Evolutionary conservation across 352 stramenopile genomes (phyloP), one percentile per base, ranked within the genome.

Genomic region (Pythium folliculosum): DNA sequence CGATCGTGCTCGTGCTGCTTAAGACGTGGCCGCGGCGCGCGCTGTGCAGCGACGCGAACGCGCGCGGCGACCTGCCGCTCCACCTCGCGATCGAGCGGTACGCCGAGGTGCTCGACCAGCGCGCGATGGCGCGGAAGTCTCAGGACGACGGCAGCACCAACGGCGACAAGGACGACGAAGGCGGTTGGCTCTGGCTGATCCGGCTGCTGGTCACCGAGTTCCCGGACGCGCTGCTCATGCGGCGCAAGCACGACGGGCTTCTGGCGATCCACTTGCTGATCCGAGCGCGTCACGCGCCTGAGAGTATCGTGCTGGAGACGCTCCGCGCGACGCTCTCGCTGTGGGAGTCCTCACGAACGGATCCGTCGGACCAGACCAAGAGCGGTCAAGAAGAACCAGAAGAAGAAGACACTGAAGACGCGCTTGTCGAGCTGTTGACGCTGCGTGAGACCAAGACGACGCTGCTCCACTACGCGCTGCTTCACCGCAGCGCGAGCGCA

Each of bases 391-490:
- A 47, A 21, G 6, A n/a, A 43, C 37, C 14, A 12, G 14, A 43
- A 17, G 37, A 43, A 17, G 37, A 43, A 12, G 37, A 43, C 4
- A 43, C 4, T 12, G 37, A 32, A 14, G 13, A 60, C 17, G 40
- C 48, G 1, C 51, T 63, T 2, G 4, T 51, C 8, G 17, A 27
- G 9, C 22, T 40, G 32, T 19, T 63, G 8, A 54, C 21, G 22
- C 76, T 89, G 30, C 10, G 32, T 16, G 66, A 50, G 2, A 87
- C 74, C 9, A 59, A 64, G 17, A 86, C 73, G 22, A 88, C 84
- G 8, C 65, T 90, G 16, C 59, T 92, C 30, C 84, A 91, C 21
- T 92, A 88, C 32, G 71, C 65, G 13, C 55, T 91, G 8, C 54
- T 90, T 0, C 78, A 90, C 58, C 72, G 82, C 7, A 38, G 45